Evolutionary conservation across 768 basidiomycete genomes (phyloP).

Genomic region (Coprinopsis cinerea): DNA sequence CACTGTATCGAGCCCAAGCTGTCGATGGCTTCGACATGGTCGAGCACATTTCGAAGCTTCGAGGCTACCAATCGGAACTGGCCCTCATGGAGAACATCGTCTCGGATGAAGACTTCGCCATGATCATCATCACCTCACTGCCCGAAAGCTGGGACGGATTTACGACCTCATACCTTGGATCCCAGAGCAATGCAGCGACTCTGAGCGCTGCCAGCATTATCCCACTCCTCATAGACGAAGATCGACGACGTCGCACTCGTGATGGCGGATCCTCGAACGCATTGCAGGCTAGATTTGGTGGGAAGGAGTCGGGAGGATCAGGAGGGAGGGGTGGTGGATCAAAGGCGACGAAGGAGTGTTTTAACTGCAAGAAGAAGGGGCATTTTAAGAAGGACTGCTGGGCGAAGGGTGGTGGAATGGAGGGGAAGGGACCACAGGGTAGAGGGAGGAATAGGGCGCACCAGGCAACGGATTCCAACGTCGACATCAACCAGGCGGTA

Average conservation of each 20-base stretch:
- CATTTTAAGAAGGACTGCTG: too few relatives aligned
- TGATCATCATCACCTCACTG: conserved; percentile 23
- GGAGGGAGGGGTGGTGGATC: not conserved
- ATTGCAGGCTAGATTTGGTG: not conserved
- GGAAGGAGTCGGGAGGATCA: not conserved
- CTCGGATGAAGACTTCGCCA: conserved; percentile 24
- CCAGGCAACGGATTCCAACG: conserved; percentile 8
- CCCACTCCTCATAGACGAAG: conserved; percentile 19
- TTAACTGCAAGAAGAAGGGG: conserved; percentile 25
- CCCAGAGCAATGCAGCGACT: conserved; percentile 14
- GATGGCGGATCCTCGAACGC: too few relatives aligned
- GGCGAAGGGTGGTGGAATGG: conserved; percentile 33
- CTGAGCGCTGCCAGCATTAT: conserved; percentile 18
- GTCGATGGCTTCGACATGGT: conserved; percentile 23
- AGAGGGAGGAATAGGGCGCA: conserved; percentile 23
- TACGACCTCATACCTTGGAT: conserved; percentile 19
- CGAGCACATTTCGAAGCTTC: conserved; percentile 19
- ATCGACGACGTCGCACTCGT: conserved; percentile 3
- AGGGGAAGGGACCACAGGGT: conserved; percentile 27
- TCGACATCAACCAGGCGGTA: conserved; percentile 5
- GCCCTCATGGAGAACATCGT: conserved; percentile 19
- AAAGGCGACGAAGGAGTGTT: conserved; percentile 22
- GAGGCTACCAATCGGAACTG: conserved; percentile 20
- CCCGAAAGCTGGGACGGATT: conserved; percentile 24
- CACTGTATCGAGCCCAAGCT: conserved; percentile 19